Conservation (phyloP, 768 basidiomycete species). For the Gymnopilus junonius region DNA sequence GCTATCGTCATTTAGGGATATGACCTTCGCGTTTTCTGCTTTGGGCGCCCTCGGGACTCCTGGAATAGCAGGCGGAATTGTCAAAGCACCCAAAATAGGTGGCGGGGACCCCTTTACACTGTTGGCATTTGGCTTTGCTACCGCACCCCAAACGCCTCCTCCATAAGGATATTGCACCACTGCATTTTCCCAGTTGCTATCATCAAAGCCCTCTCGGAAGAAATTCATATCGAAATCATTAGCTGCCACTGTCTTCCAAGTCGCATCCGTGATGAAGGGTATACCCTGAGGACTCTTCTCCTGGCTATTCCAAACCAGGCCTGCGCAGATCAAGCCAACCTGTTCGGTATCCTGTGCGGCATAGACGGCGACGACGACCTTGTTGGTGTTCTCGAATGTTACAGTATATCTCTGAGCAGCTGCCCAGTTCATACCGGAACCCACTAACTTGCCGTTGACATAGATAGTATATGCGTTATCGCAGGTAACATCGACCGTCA, state of each 20-base stretch:
- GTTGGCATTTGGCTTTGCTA: background rate
- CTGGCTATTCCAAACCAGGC: conserved; percentile 6
- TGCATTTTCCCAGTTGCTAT: background rate
- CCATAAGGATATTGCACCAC: background rate
- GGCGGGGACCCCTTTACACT: background rate
- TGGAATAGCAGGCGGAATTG: background rate
- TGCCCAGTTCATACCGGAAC: conserved; percentile 20
- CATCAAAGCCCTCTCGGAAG: background rate
- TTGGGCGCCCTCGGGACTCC: background rate
- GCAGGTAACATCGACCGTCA: conserved; percentile 27
- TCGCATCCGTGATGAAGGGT: background rate
- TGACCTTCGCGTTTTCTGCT: background rate
- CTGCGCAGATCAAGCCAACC: conserved; percentile 3
- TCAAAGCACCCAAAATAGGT: background rate
- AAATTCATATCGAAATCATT: background rate
- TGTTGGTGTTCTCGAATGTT: conserved; percentile 8
- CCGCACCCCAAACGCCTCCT: background rate
- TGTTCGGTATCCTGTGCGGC: conserved; percentile 3
- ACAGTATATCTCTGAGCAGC: conserved; percentile 11
- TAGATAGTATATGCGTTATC: conserved; percentile 33
- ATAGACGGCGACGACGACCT: conserved; percentile 11
- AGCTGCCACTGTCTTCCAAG: background rate
- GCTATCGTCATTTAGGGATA: background rate
- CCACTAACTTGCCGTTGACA: conserved; percentile 31
- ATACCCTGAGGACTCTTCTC: background rate